Evolutionary conservation across 1,284 basidiomycete genomes (phyloP).

Genomic region (Puccinia triticina): DNA sequence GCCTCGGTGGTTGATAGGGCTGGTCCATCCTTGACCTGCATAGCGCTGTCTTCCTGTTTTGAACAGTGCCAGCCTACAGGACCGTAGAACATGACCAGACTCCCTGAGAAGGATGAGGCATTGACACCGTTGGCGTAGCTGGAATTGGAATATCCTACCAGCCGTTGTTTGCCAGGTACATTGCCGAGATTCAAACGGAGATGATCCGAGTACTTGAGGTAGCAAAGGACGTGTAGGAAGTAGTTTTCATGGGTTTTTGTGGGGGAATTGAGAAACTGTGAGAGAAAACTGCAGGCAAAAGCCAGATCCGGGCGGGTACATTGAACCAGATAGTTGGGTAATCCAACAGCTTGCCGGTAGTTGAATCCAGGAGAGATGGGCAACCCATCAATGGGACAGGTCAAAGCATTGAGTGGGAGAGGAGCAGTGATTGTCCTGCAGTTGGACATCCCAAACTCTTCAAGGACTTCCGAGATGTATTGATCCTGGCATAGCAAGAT

Average conservation of each 20-base stretch:
- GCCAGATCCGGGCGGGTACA: conserved; percentile 25
- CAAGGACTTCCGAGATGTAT: conserved; percentile 3
- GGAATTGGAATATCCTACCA: neutral
- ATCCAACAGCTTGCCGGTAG: neutral
- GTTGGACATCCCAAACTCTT: neutral
- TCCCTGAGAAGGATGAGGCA: neutral
- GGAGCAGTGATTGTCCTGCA: conserved; percentile 1
- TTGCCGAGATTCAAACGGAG: neutral
- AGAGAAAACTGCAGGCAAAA: conserved; percentile 1
- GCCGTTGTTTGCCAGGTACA: neutral
- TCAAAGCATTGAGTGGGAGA: neutral
- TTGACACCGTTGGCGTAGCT: neutral
- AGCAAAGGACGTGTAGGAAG: neutral
- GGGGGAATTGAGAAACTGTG: neutral
- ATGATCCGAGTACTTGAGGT: neutral
- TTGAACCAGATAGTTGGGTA: conserved; percentile 28
- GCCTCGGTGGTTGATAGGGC: conserved; percentile 38
- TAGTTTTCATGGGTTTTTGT: neutral
- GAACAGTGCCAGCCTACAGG: neutral
- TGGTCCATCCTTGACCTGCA: conserved; percentile 5
- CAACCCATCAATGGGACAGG: neutral
- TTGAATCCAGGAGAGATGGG: neutral
- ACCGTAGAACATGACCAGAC: neutral
- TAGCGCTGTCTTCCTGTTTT: too few relatives aligned
- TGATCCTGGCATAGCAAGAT: conserved; percentile 12